These are phyloP conservation scores for Zygotorulaspora danielsina DNA, from an alignment of 805 yeast species.

Conservation along the genomic window DNA sequence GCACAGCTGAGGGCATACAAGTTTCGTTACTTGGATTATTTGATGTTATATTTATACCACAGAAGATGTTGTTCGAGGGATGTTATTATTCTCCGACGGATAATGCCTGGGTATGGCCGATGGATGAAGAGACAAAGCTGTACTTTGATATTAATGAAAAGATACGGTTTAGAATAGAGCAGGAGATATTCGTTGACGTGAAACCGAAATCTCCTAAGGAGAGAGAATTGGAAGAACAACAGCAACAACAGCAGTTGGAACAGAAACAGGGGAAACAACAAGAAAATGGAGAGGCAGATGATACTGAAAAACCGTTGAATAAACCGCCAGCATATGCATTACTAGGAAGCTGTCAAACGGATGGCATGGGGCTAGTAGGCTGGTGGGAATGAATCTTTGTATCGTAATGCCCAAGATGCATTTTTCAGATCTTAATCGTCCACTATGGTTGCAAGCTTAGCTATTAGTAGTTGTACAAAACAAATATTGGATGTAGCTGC, in stretches of 20 bases:
- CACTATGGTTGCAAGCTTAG: too few relatives aligned
- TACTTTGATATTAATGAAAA: constrained; percentile 88
- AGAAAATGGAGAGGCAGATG: constrained; percentile 23
- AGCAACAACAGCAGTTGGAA: constrained; percentile 24
- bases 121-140: constrained; percentile 64
- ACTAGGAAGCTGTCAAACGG: constrained; percentile 86
- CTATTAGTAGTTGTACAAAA: too few relatives aligned
- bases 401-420: too few relatives aligned
- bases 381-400: constrained; percentile 76
- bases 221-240: constrained; percentile 38
- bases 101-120: constrained; percentile 94
- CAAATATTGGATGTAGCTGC: too few relatives aligned
- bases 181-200: constrained; percentile 76
- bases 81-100: constrained; percentile 66
- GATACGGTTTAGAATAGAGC: constrained; percentile 86
- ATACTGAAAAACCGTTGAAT: constrained; percentile 26
- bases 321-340: constrained; percentile 78
- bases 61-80: constrained; percentile 71
- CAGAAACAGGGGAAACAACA: constrained; percentile 7
- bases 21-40: constrained; percentile 68
- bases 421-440: too few relatives aligned
- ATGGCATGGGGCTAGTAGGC: constrained; percentile 92
- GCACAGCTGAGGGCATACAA: constrained; percentile 82
- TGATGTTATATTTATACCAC: constrained; percentile 88
- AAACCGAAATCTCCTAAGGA: constrained; percentile 71